Conservation (phyloP, 208 protist species). For the Strigomonas culicis region DNA sequence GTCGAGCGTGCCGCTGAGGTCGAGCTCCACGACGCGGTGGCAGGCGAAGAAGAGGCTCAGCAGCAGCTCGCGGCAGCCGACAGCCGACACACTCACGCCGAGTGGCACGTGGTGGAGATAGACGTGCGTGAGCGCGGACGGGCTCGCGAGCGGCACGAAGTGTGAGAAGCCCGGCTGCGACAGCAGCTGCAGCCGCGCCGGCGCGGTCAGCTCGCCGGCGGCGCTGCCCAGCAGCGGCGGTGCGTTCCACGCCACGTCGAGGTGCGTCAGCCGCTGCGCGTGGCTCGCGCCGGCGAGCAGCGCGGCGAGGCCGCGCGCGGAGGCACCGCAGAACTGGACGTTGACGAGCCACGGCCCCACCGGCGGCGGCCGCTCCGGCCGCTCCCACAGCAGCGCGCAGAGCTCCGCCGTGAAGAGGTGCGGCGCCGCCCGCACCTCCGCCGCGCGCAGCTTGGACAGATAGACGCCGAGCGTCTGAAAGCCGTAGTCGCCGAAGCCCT, state of each 20-base stretch:
- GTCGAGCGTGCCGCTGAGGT: constrained; percentile 64
- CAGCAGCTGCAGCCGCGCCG: neutral
- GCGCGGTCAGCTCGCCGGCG: neutral
- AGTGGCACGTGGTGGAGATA: constrained; percentile 53
- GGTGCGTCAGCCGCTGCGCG: constrained; percentile 31
- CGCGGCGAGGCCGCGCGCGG: constrained; percentile 56
- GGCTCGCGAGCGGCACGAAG: constrained; percentile 22
- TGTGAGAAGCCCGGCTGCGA: constrained; percentile 25
- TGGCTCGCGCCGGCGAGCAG: constrained; percentile 58
- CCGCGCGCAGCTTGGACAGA: constrained; percentile 46
- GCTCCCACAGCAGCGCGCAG: neutral
- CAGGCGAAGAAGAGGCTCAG: constrained; percentile 76
- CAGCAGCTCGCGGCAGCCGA: constrained; percentile 64
- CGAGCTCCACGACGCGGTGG: constrained; percentile 33
- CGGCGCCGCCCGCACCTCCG: constrained; percentile 23
- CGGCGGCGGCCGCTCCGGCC: constrained; percentile 13
- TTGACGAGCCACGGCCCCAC: constrained; percentile 59
- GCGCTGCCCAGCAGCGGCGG: neutral
- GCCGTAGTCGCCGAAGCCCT: constrained; percentile 62
- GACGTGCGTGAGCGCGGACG: constrained; percentile 33
- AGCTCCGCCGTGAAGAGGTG: constrained; percentile 17
- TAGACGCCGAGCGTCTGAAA: constrained; percentile 76
- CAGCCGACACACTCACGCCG: constrained; percentile 45
- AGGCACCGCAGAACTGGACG: constrained; percentile 48
- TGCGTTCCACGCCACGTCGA: constrained; percentile 6